These are phyloP conservation scores for Monilinia vaccinii-corymbosi DNA, from an alignment of 2,329 filamentous ascomycete genomes.

Conservation along the genomic window DNA sequence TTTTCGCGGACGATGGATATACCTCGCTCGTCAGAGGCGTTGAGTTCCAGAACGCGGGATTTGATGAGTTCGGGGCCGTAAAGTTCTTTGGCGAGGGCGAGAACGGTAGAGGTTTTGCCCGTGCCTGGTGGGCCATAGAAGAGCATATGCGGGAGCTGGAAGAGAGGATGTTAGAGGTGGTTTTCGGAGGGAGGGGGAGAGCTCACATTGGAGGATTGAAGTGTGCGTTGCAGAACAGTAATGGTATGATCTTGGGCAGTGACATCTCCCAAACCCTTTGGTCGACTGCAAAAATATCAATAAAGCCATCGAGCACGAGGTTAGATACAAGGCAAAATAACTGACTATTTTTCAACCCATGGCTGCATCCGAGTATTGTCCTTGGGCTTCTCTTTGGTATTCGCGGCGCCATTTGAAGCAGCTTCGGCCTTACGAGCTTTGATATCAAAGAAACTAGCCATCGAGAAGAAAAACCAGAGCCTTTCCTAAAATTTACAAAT, in stretches of 20 bases:
- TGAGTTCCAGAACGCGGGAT: constrained; percentile 93
- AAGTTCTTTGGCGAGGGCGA: constrained; percentile 93
- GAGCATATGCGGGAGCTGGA: constrained; percentile 92
- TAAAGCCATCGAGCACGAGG: neutral
- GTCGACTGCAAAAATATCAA: constrained; percentile 45
- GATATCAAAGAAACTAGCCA: constrained; percentile 93
- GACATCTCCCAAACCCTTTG: constrained; percentile 88
- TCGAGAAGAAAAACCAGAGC: constrained; percentile 30
- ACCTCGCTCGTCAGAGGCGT: constrained; percentile 96
- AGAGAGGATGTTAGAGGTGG: constrained; percentile 16
- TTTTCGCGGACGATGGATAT: constrained; percentile 96
- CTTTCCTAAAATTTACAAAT: neutral
- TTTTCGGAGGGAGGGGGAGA: neutral
- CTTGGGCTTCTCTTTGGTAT: constrained; percentile 53
- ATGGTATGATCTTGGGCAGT: constrained; percentile 97
- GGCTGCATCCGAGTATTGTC: constrained; percentile 65
- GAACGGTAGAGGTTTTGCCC: constrained; percentile 94
- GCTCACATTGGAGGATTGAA: constrained; percentile 83
- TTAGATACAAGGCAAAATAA: neutral
- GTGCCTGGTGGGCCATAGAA: constrained; percentile 98
- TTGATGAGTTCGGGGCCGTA: constrained; percentile 93
- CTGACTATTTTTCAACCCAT: constrained; percentile 99
- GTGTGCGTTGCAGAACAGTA: constrained; percentile 79
- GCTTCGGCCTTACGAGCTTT: constrained; percentile 80
- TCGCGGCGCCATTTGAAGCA: constrained; percentile 51